Evolutionary conservation across 495 filamentous ascomycete species (phyloP).

Genomic region (Hypoxylon perforatum): DNA sequence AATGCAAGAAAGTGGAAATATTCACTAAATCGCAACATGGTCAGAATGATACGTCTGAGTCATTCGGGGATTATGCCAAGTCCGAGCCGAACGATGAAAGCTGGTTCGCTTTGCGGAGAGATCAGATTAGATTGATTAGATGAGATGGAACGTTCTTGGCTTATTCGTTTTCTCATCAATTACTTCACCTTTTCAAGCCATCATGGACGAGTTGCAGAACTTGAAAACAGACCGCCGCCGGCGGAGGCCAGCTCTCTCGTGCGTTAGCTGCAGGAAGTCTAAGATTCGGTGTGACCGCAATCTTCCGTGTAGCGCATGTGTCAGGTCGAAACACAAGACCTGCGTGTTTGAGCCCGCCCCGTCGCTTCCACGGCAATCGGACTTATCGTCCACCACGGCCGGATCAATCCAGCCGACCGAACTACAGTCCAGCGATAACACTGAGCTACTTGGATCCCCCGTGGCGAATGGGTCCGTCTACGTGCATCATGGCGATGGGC

Average conservation of each 20-base stretch:
- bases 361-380: constrained; percentile 20
- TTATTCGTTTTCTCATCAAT: not conserved
- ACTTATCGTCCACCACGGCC: constrained; percentile 9
- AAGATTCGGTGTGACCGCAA: constrained; percentile 68
- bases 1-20: too few species aligned
- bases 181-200: not conserved
- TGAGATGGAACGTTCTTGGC: constrained; percentile 4
- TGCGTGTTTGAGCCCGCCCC: constrained; percentile 52
- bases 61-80: not conserved
- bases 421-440: not conserved
- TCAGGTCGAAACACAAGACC: constrained; percentile 56
- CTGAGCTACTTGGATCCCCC: constrained; percentile 15
- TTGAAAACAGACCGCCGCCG: constrained; percentile 44
- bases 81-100: constrained; percentile 18
- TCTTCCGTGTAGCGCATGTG: constrained; percentile 62
- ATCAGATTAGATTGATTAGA: constrained; percentile 31
- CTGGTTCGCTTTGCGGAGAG: not conserved
- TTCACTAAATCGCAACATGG: not conserved
- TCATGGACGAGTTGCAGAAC: constrained; percentile 18
- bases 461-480: constrained; percentile 5
- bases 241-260: constrained; percentile 60
- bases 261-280: constrained; percentile 63
- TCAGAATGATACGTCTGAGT: not conserved
- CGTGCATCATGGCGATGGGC: constrained; percentile 15
- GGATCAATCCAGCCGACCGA: constrained; percentile 16